Evolutionary conservation across 164 flowering plant species (phyloP), one percentile per base, ranked within the genome.

Genomic region (Akebia trifoliata): DNA sequence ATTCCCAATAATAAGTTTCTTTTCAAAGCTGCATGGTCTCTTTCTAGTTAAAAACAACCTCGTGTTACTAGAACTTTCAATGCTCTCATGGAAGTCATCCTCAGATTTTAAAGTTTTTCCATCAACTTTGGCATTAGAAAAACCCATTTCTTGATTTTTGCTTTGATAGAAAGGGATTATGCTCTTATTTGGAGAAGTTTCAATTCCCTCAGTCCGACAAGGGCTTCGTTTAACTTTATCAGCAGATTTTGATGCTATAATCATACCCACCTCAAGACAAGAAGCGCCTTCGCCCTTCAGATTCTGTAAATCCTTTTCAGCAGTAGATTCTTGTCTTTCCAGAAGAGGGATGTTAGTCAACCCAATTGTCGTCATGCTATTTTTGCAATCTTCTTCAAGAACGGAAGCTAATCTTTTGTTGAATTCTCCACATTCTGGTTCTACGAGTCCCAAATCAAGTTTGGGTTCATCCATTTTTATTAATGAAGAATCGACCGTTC

Each of bases 61-160:
- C 0, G 76, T 76, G 63, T 83, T 81, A 50, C 75, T 87, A 60
- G 86, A 80, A 60, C 97, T 87, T 62, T 84, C 90, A 55, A 78
- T 91, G 60, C 93, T 85, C 69, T 74, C 95, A 72, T 76, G 72
- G 74, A 87, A 84, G 47, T 72, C 77, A 49, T 80, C 79, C 40
- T 73, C 73, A 48, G 73, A 71, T 12, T 70, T 59, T 38, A 74
- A 67, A 35, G 49, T 43, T 44, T 64, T 67, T 28, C 29, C 59
- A 57, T 59, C 22, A 11, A 47, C 31, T 71, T 79, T 65, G 15
- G 68, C 79, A 56, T 73, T 86, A 36, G 77, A 76, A 21, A 73
- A 50, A 49, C 65, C 75, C 54, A 73, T 82, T 39, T 56, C 80
- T 64, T 78, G 76, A 35, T 76, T 80, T 65, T 79, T 78, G 56